These are phyloP conservation scores for Tanacetum coccineum DNA, from an alignment of 129 eudicot species.

Conservation along the genomic window DNA sequence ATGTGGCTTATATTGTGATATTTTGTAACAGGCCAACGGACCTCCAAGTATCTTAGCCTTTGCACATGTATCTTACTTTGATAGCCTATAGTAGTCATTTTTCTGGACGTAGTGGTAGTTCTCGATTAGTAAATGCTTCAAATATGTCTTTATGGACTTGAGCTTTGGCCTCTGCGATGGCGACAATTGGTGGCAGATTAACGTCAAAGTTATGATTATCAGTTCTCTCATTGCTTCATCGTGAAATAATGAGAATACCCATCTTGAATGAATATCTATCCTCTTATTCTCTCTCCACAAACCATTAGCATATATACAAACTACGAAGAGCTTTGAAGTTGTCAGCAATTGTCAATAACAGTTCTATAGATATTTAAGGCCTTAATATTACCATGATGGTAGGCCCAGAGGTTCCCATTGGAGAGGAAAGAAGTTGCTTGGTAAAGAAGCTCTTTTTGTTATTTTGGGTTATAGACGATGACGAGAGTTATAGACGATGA, in stretches of 20 bases:
- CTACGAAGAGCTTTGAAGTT: neutral
- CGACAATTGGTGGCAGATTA: slow-evolving; percentile 28
- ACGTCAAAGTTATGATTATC: slow-evolving; percentile 29
- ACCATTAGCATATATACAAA: slow-evolving; percentile 1
- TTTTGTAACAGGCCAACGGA: too few species aligned
- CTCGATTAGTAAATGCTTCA: too few species aligned
- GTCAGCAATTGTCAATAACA: slow-evolving; percentile 2
- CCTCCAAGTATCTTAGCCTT: too few species aligned
- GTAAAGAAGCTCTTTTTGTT: slow-evolving; percentile 90
- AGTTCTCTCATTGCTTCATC: slow-evolving; percentile 5
- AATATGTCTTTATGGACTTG: too few species aligned
- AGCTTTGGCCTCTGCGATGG: slow-evolving; percentile 19
- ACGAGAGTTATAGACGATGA: slow-evolving; percentile 67
- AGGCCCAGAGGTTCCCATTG: slow-evolving; percentile 93
- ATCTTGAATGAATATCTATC: slow-evolving; percentile 20
- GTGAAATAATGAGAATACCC: slow-evolving; percentile 25
- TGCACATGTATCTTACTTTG: too few species aligned
- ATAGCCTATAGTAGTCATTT: too few species aligned
- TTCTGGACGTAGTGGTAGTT: too few species aligned
- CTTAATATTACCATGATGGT: slow-evolving; percentile 63
- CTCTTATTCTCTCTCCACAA: slow-evolving; percentile 7
- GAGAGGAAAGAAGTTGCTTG: slow-evolving; percentile 88
- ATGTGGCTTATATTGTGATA: too few species aligned
- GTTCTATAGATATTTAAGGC: slow-evolving; percentile 9
- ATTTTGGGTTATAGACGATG: slow-evolving; percentile 61